Evolutionary conservation across 768 basidiomycete genomes (phyloP).

Genomic region (Boletales sp.): DNA sequence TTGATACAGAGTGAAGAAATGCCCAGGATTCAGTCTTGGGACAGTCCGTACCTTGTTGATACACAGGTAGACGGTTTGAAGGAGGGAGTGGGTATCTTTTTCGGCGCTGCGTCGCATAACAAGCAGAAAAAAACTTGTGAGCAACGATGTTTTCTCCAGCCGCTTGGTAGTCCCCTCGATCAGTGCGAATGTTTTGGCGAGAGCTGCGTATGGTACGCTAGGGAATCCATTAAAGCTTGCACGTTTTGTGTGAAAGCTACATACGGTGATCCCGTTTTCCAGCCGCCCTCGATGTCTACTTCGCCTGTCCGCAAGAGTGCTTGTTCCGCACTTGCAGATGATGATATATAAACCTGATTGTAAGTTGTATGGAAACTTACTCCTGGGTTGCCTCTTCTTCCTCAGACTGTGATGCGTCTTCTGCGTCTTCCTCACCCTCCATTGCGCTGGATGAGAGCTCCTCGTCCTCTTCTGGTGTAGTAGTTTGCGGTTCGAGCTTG

Average conservation of each 20-base stretch:
- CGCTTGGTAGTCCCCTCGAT: conserved; percentile 97
- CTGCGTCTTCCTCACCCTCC: conserved; percentile 40
- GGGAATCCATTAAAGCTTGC: not conserved
- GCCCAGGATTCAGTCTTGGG: not conserved
- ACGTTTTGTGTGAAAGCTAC: conserved; percentile 28
- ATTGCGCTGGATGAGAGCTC: conserved; percentile 30
- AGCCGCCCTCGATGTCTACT: conserved; percentile 76
- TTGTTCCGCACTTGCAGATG: conserved; percentile 55
- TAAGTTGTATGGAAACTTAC: conserved; percentile 35
- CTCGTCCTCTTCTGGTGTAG: conserved; percentile 29
- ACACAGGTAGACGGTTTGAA: conserved; percentile 91
- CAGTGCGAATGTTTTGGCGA: conserved; percentile 81
- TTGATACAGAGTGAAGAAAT: conserved; percentile 28
- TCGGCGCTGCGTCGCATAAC: conserved; percentile 84
- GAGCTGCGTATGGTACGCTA: conserved; percentile 92
- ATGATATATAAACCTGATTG: conserved; percentile 1
- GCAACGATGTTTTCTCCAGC: conserved; percentile 83
- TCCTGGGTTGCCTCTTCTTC: conserved; percentile 58
- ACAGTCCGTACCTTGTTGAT: conserved; percentile 78
- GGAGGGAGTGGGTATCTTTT: conserved; percentile 68
- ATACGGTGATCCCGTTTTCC: conserved; percentile 84
- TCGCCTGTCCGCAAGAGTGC: conserved; percentile 57
- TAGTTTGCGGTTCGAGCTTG: conserved; percentile 12
- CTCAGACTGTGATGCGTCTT: conserved; percentile 41
- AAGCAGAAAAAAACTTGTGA: conserved; percentile 85